Evolutionary conservation across 805 yeast genomes (phyloP), one percentile per base, ranked within the genome.

Genomic region (Candida awuae): DNA sequence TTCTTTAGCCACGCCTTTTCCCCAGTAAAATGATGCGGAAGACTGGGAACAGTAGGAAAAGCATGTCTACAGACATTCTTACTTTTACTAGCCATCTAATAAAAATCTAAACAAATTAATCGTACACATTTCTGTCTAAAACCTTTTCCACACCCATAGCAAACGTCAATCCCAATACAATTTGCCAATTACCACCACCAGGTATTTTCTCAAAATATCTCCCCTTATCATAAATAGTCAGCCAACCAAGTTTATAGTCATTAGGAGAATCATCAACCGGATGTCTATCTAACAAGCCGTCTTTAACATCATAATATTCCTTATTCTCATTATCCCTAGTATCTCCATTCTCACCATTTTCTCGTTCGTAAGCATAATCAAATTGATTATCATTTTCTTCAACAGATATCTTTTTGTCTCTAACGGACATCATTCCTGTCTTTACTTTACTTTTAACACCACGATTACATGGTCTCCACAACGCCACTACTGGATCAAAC

Each of bases 191-290:
- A 0, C 79, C 79, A 2, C 54, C 46, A n/a, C 77, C 77, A 1
- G 54, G 42, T 1, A 40, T 37, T 46, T 48, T 17, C 44, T 54
- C 38, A 42, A 53, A 45, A 62, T 54, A 54, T 12, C 46, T 37
- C 2, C 35, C 55, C 32, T 72, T 72, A 18, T 77, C 80, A 47
- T 70, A 76, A 2, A 78, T 59, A 0, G 84, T 77, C 3, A 78
- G 55, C 84, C 84, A 79, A 0, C 84, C 84, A 25, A 77, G 46
- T 49, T 76, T 78, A 39, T 62, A 67, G 34, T 72, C 75, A 52
- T 71, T 74, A 0, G 84, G 83, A 4, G 71, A 62, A 53, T 78
- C 84, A 53, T 78, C 84, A 12, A 61, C 61, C 0, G 82, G 77
- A 38, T 65, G 64, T 44, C 62, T 60, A 35, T 58, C 62, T 25